Conservation (phyloP, 208 protist species). For the Lotmaria passim region DNA sequence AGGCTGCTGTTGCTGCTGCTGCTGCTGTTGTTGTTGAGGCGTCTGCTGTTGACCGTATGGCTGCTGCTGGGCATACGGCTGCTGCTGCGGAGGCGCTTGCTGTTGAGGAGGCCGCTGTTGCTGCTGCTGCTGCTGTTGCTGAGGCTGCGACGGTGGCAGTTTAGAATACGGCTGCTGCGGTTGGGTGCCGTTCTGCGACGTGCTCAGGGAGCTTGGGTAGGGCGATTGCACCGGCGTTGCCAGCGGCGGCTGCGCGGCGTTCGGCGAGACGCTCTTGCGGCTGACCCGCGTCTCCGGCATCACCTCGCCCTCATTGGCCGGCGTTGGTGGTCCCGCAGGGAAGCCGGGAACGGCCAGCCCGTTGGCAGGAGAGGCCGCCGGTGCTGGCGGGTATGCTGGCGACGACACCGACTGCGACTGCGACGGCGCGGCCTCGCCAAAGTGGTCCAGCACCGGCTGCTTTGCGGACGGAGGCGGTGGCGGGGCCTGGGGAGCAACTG, state of each 20-base stretch:
- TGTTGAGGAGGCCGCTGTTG: not conserved
- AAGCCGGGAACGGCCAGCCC: not conserved
- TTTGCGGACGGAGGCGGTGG: not conserved
- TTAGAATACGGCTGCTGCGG: constrained; percentile 19
- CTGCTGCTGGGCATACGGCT: constrained; percentile 21
- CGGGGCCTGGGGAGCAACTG: too few species aligned
- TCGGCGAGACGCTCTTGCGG: constrained; percentile 11
- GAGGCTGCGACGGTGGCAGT: constrained; percentile 10
- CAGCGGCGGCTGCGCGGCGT: not conserved
- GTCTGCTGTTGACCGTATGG: constrained; percentile 11
- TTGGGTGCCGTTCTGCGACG: constrained; percentile 14
- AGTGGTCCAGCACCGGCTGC: constrained; percentile 11
- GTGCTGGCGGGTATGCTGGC: constrained; percentile 31
- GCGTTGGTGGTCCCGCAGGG: not conserved
- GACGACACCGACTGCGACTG: constrained; percentile 17
- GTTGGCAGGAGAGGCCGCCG: constrained; percentile 28
- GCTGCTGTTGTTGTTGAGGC: constrained; percentile 22
- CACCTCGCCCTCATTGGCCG: not conserved
- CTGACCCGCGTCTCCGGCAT: constrained; percentile 33
- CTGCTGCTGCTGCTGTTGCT: constrained; percentile 13
- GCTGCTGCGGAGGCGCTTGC: not conserved
- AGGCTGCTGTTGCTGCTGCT: not conserved
- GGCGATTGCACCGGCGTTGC: constrained; percentile 12
- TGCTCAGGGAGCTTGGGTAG: constrained; percentile 5
- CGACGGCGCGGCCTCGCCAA: constrained; percentile 10